Conservation (phyloP, 768 basidiomycete genomes). For the Leccinum disarticulatum region DNA sequence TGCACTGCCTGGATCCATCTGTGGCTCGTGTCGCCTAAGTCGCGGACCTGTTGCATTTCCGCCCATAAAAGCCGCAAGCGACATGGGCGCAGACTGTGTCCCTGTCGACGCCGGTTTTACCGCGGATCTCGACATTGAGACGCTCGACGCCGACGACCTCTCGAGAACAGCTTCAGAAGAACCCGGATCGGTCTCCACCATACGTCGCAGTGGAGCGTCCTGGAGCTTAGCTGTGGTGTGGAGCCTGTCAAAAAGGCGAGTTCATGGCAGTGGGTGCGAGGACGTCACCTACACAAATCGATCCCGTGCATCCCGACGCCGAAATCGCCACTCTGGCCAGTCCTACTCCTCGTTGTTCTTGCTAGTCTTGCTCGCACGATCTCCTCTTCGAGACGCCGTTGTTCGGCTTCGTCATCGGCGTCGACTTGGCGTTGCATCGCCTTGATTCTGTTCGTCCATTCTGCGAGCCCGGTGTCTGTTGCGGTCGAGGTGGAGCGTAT, state of each 20-base stretch:
- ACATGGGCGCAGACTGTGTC: slow-evolving; percentile 50
- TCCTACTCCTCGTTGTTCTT: slow-evolving; percentile 38
- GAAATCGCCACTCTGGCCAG: slow-evolving; percentile 36
- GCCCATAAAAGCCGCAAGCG: slow-evolving; percentile 81
- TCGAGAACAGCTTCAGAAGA: slow-evolving; percentile 4
- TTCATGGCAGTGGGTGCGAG: neutral
- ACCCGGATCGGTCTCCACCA: slow-evolving; percentile 11
- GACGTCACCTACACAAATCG: slow-evolving; percentile 32
- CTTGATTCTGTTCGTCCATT: slow-evolving; percentile 81
- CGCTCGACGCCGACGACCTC: slow-evolving; percentile 3
- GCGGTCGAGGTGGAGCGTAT: slow-evolving; percentile 14
- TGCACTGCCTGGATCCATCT: slow-evolving; percentile 64
- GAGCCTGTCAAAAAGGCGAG: slow-evolving; percentile 1
- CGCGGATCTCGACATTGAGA: slow-evolving; percentile 14
- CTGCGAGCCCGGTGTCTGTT: slow-evolving; percentile 66
- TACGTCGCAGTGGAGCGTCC: slow-evolving; percentile 14
- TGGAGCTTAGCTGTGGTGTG: slow-evolving; percentile 22
- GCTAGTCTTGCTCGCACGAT: slow-evolving; percentile 51
- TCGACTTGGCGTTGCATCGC: slow-evolving; percentile 80
- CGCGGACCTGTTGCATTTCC: slow-evolving; percentile 74
- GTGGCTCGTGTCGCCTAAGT: slow-evolving; percentile 70
- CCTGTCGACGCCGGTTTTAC: slow-evolving; percentile 12
- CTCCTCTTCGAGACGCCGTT: slow-evolving; percentile 60
- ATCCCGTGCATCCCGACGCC: slow-evolving; percentile 39
- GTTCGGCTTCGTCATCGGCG: slow-evolving; percentile 76